A percentile compares a stretch with the other conserved stretches of the same genome.
Evolutionary conservation across 1,284 basidiomycete genomes (phyloP).

Genomic region (Wolfiporia cocos): DNA sequence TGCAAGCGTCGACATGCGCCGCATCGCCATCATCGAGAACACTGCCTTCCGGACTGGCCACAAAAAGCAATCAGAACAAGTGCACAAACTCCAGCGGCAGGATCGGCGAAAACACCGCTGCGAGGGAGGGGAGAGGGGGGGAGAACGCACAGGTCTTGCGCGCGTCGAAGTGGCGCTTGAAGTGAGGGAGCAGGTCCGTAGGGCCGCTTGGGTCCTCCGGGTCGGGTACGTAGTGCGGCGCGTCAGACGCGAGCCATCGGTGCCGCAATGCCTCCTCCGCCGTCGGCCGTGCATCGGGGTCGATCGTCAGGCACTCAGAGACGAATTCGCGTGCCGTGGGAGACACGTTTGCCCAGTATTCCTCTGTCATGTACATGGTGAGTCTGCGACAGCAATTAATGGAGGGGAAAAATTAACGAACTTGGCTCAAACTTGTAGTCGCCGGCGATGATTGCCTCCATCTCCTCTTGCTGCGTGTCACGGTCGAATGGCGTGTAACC

Average conservation of each 20-base stretch:
- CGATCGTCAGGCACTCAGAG: slow-evolving; percentile 73
- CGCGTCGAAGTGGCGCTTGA: slow-evolving; percentile 86
- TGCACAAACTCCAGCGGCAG: slow-evolving; percentile 1
- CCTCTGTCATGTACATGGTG: slow-evolving; percentile 40
- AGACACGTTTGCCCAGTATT: slow-evolving; percentile 87
- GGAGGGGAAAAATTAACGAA: too few relatives aligned
- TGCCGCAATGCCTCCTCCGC: slow-evolving; percentile 68
- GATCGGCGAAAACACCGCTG: too few relatives aligned
- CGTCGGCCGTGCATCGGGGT: slow-evolving; percentile 75
- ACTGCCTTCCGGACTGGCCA: slow-evolving; percentile 79
- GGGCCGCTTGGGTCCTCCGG: slow-evolving; percentile 53
- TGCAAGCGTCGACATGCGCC: slow-evolving; percentile 62
- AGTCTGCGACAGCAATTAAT: too few relatives aligned
- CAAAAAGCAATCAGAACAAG: too few relatives aligned
- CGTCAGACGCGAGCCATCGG: slow-evolving; percentile 70
- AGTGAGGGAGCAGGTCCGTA: slow-evolving; percentile 81
- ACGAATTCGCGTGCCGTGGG: slow-evolving; percentile 82
- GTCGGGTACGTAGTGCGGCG: slow-evolving; percentile 69
- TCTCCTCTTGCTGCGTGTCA: slow-evolving; percentile 82
- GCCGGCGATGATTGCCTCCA: slow-evolving; percentile 89
- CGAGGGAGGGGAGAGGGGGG: too few relatives aligned
- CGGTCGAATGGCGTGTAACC: slow-evolving; percentile 93
- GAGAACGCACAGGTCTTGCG: slow-evolving; percentile 71
- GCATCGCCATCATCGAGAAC: slow-evolving; percentile 79
- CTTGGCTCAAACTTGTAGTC: slow-evolving; percentile 90